Evolutionary conservation across 2,329 filamentous ascomycete species (phyloP), one percentile per base, ranked within the genome.

Genomic region (Colletotrichum caudatum): DNA sequence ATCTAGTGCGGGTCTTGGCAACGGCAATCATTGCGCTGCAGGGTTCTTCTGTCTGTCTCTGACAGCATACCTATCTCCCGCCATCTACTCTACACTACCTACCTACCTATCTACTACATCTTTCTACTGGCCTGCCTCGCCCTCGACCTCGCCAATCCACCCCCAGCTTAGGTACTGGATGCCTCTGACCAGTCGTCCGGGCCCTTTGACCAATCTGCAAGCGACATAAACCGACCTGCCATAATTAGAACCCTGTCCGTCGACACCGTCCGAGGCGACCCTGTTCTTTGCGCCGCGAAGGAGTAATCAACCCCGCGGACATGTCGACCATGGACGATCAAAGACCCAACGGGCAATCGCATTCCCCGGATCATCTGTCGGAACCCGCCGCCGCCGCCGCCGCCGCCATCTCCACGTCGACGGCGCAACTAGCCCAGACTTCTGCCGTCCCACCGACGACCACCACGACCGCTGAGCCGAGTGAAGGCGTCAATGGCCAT

Each of bases 281-380:
- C n/a, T 23, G 50, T 23, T n/a, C 16, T 26, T 8, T 26, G 20
- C 12, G 41, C 46, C 39, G 29, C 44, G 58, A 37, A 46, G 16
- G 16, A n/a, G 60, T 18, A 46, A 18, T 39, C 48, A 11, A 2
- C 26, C 26, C 46, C 46, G 46, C 37, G 5, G 46, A 51, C 18
- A 54, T 72, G 69, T 72, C 69, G 41, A 48, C 69, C 20, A 54
- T 48, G 2, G 69, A 69, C 33, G 65, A 72, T 23, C 69, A 69
- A 60, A 48, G 69, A 60, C 69, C 65, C 60, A 72, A 72, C 48
- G 69, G 69, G 16, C 69, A 64, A n/a, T 46, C 65, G 41, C 59
- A 63, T 29, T 48, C 69, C 37, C 44, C 44, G 9, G 64, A 56
- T 44, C 41, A 35, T 20, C 48, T 48, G 18, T 41, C 56, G 4